Evolutionary conservation across 805 yeast species (phyloP).

Genomic region (Cyberlindnera amylophila): DNA sequence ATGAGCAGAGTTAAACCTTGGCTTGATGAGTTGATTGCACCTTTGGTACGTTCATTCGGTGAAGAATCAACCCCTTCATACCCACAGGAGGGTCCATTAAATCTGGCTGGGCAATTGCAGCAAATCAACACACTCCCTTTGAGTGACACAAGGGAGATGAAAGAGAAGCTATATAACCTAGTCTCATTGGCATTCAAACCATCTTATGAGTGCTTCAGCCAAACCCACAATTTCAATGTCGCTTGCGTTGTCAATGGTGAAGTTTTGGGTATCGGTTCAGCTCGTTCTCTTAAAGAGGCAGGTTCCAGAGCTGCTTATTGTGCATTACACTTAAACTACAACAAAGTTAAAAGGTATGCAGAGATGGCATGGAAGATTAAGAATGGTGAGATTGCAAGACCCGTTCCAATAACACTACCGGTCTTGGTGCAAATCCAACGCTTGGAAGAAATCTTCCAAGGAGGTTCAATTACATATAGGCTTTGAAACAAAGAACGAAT

Average conservation of each 20-base stretch:
- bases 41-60: neutral
- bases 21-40: neutral
- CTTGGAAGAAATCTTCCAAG: too few species aligned
- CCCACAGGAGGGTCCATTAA: too few species aligned
- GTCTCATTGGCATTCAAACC: neutral
- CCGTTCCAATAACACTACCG: too few species aligned
- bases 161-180: neutral
- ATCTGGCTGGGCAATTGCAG: too few species aligned
- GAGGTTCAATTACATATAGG: too few species aligned
- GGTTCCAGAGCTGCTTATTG: conserved; percentile 77
- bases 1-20: neutral
- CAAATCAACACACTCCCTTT: too few species aligned
- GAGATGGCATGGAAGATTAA: too few species aligned
- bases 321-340: too few species aligned
- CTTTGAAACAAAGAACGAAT: too few species aligned
- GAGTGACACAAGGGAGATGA: neutral
- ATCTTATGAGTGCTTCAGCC: neutral
- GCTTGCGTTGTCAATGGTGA: conserved; percentile 62
- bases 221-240: conserved; percentile 36
- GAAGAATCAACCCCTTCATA: neutral
- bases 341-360: too few species aligned
- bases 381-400: too few species aligned
- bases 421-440: too few species aligned
- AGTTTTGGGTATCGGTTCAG: conserved; percentile 65
- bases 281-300: conserved; percentile 58